Percentiles rank a stretch among this genome's conserved stretches.
phyloP scores from a whole-genome alignment of 1,139 yeast species.

The Kodamaea sp. region DNA sequence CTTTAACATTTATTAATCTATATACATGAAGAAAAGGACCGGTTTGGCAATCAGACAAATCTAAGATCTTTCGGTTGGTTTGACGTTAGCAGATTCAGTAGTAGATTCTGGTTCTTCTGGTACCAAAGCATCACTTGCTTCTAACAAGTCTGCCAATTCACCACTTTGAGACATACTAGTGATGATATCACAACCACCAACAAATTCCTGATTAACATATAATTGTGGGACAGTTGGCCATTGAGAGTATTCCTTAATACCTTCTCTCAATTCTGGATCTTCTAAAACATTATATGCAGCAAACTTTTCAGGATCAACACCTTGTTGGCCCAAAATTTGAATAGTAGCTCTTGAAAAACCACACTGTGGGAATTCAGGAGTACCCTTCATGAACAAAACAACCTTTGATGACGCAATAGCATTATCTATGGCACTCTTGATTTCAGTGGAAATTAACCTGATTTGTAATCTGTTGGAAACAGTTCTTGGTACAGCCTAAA shows the following conservation, averaged over 20 bases:
- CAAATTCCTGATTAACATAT: conserved; percentile 73
- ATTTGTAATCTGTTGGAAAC: conserved; percentile 8
- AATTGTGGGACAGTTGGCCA: conserved; percentile 93
- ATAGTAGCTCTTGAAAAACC: conserved; percentile 96
- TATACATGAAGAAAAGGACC: conserved; percentile 3
- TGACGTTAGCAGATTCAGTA: conserved; percentile 31
- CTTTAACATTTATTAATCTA: neutral
- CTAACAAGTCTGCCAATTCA: conserved; percentile 83
- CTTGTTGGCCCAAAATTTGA: conserved; percentile 90
- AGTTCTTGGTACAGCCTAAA: conserved; percentile 5
- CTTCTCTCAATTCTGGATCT: conserved; percentile 87
- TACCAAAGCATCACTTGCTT: conserved; percentile 71
- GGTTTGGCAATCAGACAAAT: conserved; percentile 5
- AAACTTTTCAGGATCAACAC: conserved; percentile 93
- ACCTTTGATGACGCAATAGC: conserved; percentile 90
- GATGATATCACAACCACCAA: conserved; percentile 96
- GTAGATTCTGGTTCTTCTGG: conserved; percentile 59
- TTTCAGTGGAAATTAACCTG: conserved; percentile 73
- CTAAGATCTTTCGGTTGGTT: conserved; percentile 37
- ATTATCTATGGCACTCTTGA: conserved; percentile 74
- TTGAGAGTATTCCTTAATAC: conserved; percentile 89
- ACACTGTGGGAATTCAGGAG: conserved; percentile 97
- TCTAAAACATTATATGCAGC: conserved; percentile 97
- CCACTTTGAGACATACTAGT: conserved; percentile 91
- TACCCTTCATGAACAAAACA: conserved; percentile 92